These are phyloP conservation scores for Margaritispora aquatica DNA, from an alignment of 495 filamentous ascomycete species.

Conservation along the genomic window DNA sequence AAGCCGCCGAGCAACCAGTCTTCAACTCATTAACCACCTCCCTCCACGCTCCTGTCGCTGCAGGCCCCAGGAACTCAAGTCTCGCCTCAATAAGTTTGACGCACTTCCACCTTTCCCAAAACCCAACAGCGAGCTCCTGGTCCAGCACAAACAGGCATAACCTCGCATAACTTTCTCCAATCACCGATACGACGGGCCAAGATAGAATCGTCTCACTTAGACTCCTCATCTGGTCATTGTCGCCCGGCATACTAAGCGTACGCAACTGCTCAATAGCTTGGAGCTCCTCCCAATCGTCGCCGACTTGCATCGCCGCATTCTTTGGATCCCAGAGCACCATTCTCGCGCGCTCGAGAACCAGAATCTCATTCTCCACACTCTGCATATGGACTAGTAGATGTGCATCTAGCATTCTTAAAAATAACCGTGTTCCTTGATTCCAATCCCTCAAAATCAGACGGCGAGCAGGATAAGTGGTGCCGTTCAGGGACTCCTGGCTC, in stretches of 20 bases:
- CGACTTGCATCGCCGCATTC: neutral
- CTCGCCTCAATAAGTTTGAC: neutral
- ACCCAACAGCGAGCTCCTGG: neutral
- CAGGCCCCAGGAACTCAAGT: neutral
- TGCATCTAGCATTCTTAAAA: neutral
- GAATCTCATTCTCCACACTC: neutral
- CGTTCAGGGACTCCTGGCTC: neutral
- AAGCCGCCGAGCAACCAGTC: neutral
- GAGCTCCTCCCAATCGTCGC: neutral
- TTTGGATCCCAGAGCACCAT: neutral
- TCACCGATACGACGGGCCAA: neutral
- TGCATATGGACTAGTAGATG: neutral
- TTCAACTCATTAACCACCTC: neutral
- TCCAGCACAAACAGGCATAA: neutral
- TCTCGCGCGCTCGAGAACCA: neutral
- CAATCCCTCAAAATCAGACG: neutral
- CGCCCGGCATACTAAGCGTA: neutral
- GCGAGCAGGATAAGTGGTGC: neutral
- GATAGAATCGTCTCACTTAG: neutral
- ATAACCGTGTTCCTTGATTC: slow-evolving; percentile 1
- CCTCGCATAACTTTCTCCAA: neutral
- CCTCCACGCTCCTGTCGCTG: neutral
- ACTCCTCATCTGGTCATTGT: neutral
- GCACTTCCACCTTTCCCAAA: neutral
- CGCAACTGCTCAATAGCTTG: neutral